Base-by-base conservation (phyloP, 768 basidiomycete species). In the Termitomyces sp. region DNA sequence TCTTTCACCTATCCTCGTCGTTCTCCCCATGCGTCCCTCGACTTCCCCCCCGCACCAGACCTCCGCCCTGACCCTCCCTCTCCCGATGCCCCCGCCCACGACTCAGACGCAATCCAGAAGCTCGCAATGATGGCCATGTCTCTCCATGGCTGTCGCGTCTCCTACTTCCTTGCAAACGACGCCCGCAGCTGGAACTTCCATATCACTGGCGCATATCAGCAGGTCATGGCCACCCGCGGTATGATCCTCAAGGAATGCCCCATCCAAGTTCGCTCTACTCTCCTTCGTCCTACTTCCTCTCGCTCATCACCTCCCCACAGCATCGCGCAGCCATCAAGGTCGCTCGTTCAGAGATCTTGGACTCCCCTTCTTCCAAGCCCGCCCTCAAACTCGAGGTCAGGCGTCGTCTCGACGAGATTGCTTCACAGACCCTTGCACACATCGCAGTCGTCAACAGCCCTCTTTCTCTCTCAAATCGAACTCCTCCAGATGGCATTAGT, bases 401-500 rank as follows among this genome's bases (percentile, higher is more conserved):
- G 51, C 82, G 83, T 49, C 83, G 87, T 53, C 81, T 98, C n/a
- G 93, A 97, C 69, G 92, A 96, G 66, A 91, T 98, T 65, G 95
- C 94, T 28, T 85, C 87, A 2, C 88, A 92, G 66, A 95, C 93
- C n/a, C 76, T 84, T 57, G 93, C 95, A 9, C 91, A 94, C 68
- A 93, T 98, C 66, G 88, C 93, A 24, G 93, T 98, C 61, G 88
- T 96, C 65, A 95, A 96, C 62, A 87, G 89, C 54, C 85, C 87
- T 45, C 77, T 84, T 55, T 78, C 87, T 15, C 78, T 89, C 35
- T 86, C 87, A 22, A 88, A 82, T 61, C 81, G 88, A 48, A 88
- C 85, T 0, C 82, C 89, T 15, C 87, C 88, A 11, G 85, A 87
- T 68, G 86, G 87, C 32, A 85, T 90, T 62, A 87, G 82, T 60